Conservation (phyloP, 2,329 filamentous ascomycete species). For the Penicillium sp. region DNA sequence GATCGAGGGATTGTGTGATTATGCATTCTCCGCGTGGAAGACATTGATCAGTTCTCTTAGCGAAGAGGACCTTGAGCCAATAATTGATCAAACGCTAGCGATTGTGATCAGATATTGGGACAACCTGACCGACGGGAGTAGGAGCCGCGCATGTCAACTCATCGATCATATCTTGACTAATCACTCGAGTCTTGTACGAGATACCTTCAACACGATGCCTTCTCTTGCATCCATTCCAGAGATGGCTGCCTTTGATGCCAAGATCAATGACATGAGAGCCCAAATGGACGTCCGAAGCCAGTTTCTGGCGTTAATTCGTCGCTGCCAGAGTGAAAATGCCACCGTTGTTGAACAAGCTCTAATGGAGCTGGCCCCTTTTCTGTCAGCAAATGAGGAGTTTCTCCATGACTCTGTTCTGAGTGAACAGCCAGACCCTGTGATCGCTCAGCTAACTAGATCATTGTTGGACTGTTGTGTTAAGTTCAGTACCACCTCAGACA, state of each 20-base stretch:
- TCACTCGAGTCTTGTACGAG: slow-evolving; percentile 61
- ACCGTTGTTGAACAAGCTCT: slow-evolving; percentile 82
- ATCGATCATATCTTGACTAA: slow-evolving; percentile 65
- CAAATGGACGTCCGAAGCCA: slow-evolving; percentile 65
- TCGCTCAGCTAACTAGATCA: slow-evolving; percentile 70
- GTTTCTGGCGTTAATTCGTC: slow-evolving; percentile 68
- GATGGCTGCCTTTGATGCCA: slow-evolving; percentile 65
- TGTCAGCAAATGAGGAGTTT: slow-evolving; percentile 71
- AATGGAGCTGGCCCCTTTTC: slow-evolving; percentile 70
- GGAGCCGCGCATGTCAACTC: slow-evolving; percentile 60
- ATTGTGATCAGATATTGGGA: slow-evolving; percentile 81
- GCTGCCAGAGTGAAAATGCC: slow-evolving; percentile 79
- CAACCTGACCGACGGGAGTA: slow-evolving; percentile 61
- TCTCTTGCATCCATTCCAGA: slow-evolving; percentile 70
- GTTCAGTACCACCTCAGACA: slow-evolving; percentile 66
- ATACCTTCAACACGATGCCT: slow-evolving; percentile 73
- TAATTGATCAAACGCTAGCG: slow-evolving; percentile 87
- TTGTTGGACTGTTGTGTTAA: slow-evolving; percentile 83
- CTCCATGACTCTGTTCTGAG: slow-evolving; percentile 77
- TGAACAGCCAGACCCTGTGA: slow-evolving; percentile 76
- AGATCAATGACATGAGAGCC: slow-evolving; percentile 64
- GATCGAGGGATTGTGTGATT: slow-evolving; percentile 69
- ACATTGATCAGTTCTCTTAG: slow-evolving; percentile 73
- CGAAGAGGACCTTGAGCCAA: slow-evolving; percentile 72
- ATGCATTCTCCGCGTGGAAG: slow-evolving; percentile 81